Evolutionary conservation across 768 basidiomycete species (phyloP).

Genomic region (Hericium rajendrae): DNA sequence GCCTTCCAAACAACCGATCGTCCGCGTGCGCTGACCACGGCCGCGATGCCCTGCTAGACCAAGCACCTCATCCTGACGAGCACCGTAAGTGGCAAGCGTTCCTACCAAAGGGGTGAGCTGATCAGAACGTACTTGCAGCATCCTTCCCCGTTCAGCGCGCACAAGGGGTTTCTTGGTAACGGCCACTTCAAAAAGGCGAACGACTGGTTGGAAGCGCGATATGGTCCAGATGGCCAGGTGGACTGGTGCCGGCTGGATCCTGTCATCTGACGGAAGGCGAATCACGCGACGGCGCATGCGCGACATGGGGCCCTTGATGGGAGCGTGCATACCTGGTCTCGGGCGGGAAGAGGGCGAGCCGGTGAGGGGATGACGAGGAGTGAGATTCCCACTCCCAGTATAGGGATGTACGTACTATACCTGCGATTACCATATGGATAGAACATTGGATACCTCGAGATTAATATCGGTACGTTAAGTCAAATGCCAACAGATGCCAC

Average conservation of each 20-base stretch:
- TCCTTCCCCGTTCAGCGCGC: conserved; percentile 74
- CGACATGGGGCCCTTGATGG: background rate
- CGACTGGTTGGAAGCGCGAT: conserved; percentile 73
- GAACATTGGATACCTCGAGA: background rate
- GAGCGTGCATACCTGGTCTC: background rate
- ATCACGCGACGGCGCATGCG: background rate
- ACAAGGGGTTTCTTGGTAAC: conserved; percentile 79
- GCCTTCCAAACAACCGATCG: conserved; percentile 13
- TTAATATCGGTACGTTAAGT: conserved; percentile 8
- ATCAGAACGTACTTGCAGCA: conserved; percentile 37
- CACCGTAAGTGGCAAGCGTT: conserved; percentile 40
- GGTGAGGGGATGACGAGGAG: background rate
- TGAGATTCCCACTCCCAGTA: background rate
- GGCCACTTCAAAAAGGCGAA: conserved; percentile 84
- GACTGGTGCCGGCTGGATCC: conserved; percentile 54
- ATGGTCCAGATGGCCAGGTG: conserved; percentile 63
- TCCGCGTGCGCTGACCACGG: background rate
- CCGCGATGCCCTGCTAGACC: conserved; percentile 29
- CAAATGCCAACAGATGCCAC: background rate
- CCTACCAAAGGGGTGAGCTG: background rate
- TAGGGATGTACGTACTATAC: background rate
- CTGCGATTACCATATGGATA: background rate
- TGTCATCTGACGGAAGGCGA: conserved; percentile 10
- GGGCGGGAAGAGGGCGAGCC: background rate
- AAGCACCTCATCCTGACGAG: conserved; percentile 77